These are phyloP conservation scores for Citeromyces matritensis DNA, from an alignment of 805 yeast genomes.

Conservation along the genomic window DNA sequence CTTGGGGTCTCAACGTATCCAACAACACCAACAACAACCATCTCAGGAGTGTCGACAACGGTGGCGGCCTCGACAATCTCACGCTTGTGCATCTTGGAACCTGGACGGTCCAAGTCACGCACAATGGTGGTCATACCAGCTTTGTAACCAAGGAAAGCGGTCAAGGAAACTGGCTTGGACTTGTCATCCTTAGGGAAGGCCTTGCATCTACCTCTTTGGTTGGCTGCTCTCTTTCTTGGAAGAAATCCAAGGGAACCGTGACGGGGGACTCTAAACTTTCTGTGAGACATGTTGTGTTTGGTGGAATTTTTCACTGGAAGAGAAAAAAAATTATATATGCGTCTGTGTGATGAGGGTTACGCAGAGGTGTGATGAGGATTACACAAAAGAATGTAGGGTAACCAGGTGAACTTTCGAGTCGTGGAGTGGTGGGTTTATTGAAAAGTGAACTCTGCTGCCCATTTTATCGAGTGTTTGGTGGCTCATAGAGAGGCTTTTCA, in stretches of 20 bases:
- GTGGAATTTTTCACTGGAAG: constrained; percentile 2
- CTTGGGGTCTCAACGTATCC: constrained; percentile 99
- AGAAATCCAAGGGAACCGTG: constrained; percentile 99
- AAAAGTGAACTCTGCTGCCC: too few relatives aligned
- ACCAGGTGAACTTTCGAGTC: too few relatives aligned
- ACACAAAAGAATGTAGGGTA: too few relatives aligned
- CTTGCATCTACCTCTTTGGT: constrained; percentile 97
- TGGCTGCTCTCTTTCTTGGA: constrained; percentile 99
- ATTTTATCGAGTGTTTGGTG: too few relatives aligned
- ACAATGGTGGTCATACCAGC: constrained; percentile 99
- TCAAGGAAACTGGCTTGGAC: constrained; percentile 95
- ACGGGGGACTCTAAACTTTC: constrained; percentile 99
- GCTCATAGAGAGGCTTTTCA: too few relatives aligned
- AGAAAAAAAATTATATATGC: too few relatives aligned
- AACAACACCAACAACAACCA: constrained; percentile 98
- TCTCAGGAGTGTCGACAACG: constrained; percentile 98
- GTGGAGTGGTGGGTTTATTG: too few relatives aligned
- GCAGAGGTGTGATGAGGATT: too few relatives aligned
- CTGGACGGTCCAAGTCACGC: constrained; percentile 99
- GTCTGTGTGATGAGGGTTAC: too few relatives aligned
- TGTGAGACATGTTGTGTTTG: constrained; percentile 74
- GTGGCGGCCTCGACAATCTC: constrained; percentile 99
- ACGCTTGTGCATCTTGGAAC: constrained; percentile 99
- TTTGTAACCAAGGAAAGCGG: constrained; percentile 99
- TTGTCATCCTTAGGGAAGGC: constrained; percentile 98